A percentile compares a stretch with the other conserved stretches of the same genome.
Conservation (phyloP, 2,329 filamentous ascomycete species). For the Colletotrichum melonis region DNA sequence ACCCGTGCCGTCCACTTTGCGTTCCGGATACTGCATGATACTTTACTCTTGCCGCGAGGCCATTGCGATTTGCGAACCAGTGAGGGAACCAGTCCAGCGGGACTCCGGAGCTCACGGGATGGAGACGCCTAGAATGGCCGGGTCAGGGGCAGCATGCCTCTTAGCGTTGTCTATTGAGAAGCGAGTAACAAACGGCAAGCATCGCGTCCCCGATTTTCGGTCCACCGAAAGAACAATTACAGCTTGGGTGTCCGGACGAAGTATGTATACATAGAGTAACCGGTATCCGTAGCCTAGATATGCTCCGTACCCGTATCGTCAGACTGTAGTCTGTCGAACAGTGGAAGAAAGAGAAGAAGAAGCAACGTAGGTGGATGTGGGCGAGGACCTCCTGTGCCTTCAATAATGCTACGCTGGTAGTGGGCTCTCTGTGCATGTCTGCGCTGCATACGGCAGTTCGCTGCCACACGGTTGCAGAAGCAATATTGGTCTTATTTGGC, state of each 20-base stretch:
- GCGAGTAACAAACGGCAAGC: not conserved
- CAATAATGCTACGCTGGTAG: conserved; percentile 27
- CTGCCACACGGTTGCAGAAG: conserved; percentile 2
- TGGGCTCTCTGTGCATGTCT: conserved; percentile 19
- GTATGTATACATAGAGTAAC: too few relatives aligned
- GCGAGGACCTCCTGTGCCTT: conserved; percentile 2
- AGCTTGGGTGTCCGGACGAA: not conserved
- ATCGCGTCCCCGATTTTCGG: conserved; percentile 16
- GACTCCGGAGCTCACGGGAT: conserved; percentile 25
- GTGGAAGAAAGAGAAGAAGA: conserved; percentile 1
- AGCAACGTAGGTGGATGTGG: conserved; percentile 11
- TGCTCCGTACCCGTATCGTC: too few relatives aligned
- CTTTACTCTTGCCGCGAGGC: not conserved
- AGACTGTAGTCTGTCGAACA: not conserved
- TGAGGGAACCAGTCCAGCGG: not conserved
- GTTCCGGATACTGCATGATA: not conserved
- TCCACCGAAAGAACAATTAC: not conserved
- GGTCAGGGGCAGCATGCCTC: conserved; percentile 22
- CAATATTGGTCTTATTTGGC: conserved; percentile 17
- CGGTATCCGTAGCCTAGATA: too few relatives aligned
- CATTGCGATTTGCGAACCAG: too few relatives aligned
- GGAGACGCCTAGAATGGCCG: conserved; percentile 11
- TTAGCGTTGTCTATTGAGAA: not conserved
- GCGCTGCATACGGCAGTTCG: conserved; percentile 22
- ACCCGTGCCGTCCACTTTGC: not conserved